These are phyloP conservation scores for Colletotrichum sansevieriae DNA, from an alignment of 2,329 filamentous ascomycete species.

Conservation along the genomic window DNA sequence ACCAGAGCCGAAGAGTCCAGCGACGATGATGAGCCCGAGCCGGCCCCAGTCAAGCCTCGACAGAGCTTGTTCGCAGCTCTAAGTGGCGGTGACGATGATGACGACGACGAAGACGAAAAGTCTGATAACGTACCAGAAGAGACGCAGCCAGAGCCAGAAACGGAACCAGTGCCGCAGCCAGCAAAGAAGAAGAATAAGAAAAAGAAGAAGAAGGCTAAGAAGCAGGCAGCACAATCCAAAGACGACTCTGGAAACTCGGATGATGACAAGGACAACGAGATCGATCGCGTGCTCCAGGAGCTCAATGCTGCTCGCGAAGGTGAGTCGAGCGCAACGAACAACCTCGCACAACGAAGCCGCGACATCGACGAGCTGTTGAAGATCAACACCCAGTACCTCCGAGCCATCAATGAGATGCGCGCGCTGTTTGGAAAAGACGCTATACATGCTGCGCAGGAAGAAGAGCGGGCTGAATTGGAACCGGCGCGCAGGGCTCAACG, in stretches of 20 bases:
- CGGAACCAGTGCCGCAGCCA: conserved; percentile 40
- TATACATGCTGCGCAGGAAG: conserved; percentile 66
- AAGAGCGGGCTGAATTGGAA: conserved; percentile 60
- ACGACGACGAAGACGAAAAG: conserved; percentile 52
- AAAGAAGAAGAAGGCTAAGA: conserved; percentile 53
- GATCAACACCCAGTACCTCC: conserved; percentile 78
- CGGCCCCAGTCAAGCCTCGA: conserved; percentile 54
- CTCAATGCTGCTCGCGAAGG: conserved; percentile 55
- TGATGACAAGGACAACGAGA: conserved; percentile 62
- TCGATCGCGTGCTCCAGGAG: conserved; percentile 66
- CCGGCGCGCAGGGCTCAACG: conserved; percentile 51
- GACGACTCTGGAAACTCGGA: conserved; percentile 37
- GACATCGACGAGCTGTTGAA: conserved; percentile 56
- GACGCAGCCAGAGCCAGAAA: conserved; percentile 37
- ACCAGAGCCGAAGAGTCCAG: conserved; percentile 49
- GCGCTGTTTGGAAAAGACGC: conserved; percentile 68
- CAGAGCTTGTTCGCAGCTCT: conserved; percentile 67
- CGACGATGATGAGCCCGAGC: conserved; percentile 50
- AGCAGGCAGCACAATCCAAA: conserved; percentile 46
- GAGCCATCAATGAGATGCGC: conserved; percentile 92
- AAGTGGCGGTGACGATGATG: conserved; percentile 56
- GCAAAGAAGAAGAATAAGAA: conserved; percentile 55
- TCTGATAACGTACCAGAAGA: conserved; percentile 48
- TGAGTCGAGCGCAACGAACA: conserved; percentile 40
- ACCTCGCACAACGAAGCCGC: conserved; percentile 33